Conservation (phyloP, 345 rosid species). For the Arabidopsis thaliana region DNA sequence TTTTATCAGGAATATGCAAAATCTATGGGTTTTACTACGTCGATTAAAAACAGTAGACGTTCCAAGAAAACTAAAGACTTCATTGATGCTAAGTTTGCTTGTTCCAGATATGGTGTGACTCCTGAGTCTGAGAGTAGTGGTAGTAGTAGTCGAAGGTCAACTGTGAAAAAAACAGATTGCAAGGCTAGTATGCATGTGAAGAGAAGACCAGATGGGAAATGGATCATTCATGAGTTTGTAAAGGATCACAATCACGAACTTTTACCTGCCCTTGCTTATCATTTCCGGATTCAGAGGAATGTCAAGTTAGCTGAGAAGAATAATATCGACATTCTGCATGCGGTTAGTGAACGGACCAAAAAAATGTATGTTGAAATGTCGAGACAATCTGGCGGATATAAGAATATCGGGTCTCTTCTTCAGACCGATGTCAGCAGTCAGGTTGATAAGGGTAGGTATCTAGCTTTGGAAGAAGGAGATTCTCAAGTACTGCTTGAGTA, state of each 20-base stretch:
- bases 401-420: conserved; percentile 37
- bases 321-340: conserved; percentile 57
- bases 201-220: conserved; percentile 67
- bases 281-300: conserved; percentile 58
- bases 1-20: conserved; percentile 75
- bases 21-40: conserved; percentile 71
- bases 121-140: conserved; percentile 62
- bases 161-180: conserved; percentile 70
- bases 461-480: conserved; percentile 54
- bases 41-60: conserved; percentile 70
- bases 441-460: conserved; percentile 47
- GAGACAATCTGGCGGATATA: conserved; percentile 51
- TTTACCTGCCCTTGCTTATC: conserved; percentile 66
- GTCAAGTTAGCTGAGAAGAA: conserved; percentile 62
- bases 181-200: conserved; percentile 85
- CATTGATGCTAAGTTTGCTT: conserved; percentile 78
- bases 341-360: conserved; percentile 56
- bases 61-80: conserved; percentile 72
- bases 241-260: conserved; percentile 79
- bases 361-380: conserved; percentile 63
- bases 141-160: conserved; percentile 54
- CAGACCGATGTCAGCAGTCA: conserved; percentile 40
- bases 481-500: conserved; percentile 53
- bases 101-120: conserved; percentile 72
- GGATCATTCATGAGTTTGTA: conserved; percentile 70